Evolutionary conservation across 1,139 yeast species (phyloP).

Genomic region (Suhomyces kunorum): DNA sequence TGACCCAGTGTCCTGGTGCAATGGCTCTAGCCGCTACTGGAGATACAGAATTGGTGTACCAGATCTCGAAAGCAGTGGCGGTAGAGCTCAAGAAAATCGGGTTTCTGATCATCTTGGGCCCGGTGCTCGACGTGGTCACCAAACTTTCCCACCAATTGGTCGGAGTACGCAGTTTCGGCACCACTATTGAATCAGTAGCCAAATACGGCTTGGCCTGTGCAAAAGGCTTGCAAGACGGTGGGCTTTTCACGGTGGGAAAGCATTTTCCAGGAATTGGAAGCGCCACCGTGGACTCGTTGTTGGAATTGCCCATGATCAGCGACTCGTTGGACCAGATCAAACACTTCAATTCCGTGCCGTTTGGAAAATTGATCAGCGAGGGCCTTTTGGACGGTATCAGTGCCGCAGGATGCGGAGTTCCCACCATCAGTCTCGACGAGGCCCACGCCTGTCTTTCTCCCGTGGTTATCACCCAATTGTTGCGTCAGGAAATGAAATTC

Average conservation of each 20-base stretch:
- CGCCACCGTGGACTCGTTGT: slow-evolving; percentile 57
- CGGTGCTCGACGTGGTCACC: slow-evolving; percentile 64
- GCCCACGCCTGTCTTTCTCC: slow-evolving; percentile 67
- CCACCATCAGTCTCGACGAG: slow-evolving; percentile 61
- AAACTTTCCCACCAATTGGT: slow-evolving; percentile 57
- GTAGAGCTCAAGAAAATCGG: slow-evolving; percentile 56
- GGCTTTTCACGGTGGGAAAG: slow-evolving; percentile 58
- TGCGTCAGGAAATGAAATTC: slow-evolving; percentile 55
- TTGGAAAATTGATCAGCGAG: slow-evolving; percentile 49
- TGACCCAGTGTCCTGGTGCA: slow-evolving; percentile 65
- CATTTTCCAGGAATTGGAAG: slow-evolving; percentile 72
- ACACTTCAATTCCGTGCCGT: slow-evolving; percentile 54
- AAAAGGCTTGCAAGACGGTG: slow-evolving; percentile 57
- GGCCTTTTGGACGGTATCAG: slow-evolving; percentile 56
- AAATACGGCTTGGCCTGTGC: slow-evolving; percentile 58
- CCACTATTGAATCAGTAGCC: slow-evolving; percentile 59
- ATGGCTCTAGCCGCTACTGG: slow-evolving; percentile 66
- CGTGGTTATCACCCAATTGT: slow-evolving; percentile 51
- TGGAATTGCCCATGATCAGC: slow-evolving; percentile 61
- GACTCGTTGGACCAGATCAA: slow-evolving; percentile 59
- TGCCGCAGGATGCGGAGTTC: slow-evolving; percentile 73
- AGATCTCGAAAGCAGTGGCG: slow-evolving; percentile 59
- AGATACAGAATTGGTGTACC: slow-evolving; percentile 50
- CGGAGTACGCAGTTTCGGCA: slow-evolving; percentile 67
- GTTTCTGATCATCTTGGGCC: slow-evolving; percentile 59